Evolutionary conservation across 352 stramenopile species (phyloP), one percentile per base, ranked within the genome.

Genomic region (Phytopythium boreale): DNA sequence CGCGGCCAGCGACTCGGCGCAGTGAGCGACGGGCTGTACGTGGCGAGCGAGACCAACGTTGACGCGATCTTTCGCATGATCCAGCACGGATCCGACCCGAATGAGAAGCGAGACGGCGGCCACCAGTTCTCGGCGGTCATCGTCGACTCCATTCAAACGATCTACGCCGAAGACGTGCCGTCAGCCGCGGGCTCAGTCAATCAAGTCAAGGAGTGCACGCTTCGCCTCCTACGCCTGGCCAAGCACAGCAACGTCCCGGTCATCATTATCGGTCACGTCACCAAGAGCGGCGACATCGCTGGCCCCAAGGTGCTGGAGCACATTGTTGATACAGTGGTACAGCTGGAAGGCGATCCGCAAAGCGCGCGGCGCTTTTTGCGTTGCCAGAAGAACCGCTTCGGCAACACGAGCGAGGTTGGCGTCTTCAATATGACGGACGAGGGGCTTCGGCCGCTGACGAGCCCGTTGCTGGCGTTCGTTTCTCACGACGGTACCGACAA

Each of bases 141-240:
- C 27, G 82, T 99, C 44, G 97, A 99, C 67, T 98, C 91, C 14
- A 99, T 99, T 69, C 97, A 99, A 81, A 99, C 97, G 2, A 90
- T 99, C 55, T 92, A 93, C 57, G 97, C 88, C 41, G 79, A 91
- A 46, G 86, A 97, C 22, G 89, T 95, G 24, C 69, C 78, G 2
- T 91, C 82, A 15, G 71, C 87, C 20, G 86, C 95, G 9, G 87
- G 87, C 9, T 95, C 81, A 0, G 92, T 98, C 22, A 97, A 85
- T 52, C 95, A 99, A 75, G 94, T 99, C 43, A 95, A 98, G 57
- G 97, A 99, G 76, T 98, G 90, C 71, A 97, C 97, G 29, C 80
- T 93, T 53, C 84, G 96, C 17, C 82, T 99, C 26, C 70, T 99
- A 47, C 84, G 94, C 7, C 74, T 98, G 14, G 96, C 96, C 17